Evolutionary conservation across 2,329 filamentous ascomycete species (phyloP), one percentile per base, ranked within the genome.

Genomic region (Knufia petricola): DNA sequence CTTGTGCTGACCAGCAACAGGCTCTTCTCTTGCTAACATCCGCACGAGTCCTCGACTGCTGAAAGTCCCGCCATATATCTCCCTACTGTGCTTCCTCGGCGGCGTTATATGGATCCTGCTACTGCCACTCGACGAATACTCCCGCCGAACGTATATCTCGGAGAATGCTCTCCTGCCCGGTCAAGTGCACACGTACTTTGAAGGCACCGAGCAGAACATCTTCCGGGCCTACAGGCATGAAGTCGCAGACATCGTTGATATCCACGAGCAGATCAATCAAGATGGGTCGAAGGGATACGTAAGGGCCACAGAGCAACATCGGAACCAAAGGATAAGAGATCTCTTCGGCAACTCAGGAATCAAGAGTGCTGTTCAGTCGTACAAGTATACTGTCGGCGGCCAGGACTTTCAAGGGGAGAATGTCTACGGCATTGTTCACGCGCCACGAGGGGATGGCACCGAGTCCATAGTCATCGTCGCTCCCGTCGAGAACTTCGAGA

Each of bases 101-200:
- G 92, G 92, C 46, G 78, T 95, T 49, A 78, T 80, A 58, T 98
- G 90, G 87, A 80, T 98, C 12, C 78, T 95, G 19, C 75, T 96
- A 26, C 78, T 98, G 1, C 92, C 92, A 2, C 75, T 96, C 46
- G 78, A 96, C 66, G 79, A 89, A 57, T 95, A 96, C 70, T 95
- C 88, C 44, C 81, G 92, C 56, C 77, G 79, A 52, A 98, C 90
- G 1, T 98, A 98, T 66, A 92, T 98, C 50, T 96, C 90, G 37
- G 92, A 98, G 66, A 98, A 98, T 65, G 92, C 92, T 9, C 79
- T 98, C 28, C 73, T 98, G 12, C 92, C 92, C 0, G 92, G 89
- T 1, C 92, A 98, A 67, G 92, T 96, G 7, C 90, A 96, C 69
- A 95, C 92, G 1, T 98, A 98, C 67, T 98, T 98, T 63, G 83